Evolutionary conservation across 1,139 yeast species (phyloP).

Genomic region (Kodamaea suecica): DNA sequence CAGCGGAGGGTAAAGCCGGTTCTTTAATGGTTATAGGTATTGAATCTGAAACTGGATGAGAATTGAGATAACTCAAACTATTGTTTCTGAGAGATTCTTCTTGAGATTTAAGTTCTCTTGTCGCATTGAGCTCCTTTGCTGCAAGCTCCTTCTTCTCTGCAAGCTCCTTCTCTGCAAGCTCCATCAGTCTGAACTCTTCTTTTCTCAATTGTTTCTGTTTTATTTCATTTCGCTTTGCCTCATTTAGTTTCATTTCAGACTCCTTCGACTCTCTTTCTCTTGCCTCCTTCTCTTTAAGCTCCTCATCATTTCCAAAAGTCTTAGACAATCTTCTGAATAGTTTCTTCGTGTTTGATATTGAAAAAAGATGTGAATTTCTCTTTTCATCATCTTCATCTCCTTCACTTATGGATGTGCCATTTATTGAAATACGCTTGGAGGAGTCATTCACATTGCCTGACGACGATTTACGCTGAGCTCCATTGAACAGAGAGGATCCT

Average conservation of each 20-base stretch:
- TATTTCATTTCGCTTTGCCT: neutral
- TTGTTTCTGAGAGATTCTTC: neutral
- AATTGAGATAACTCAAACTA: no score
- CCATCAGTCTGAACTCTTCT: neutral
- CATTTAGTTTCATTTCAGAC: neutral
- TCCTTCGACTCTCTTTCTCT: constrained; percentile 1
- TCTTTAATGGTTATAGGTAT: no score
- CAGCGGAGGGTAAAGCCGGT: constrained; percentile 7
- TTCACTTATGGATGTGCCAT: no score
- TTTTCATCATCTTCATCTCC: constrained; percentile 14
- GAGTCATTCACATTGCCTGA: no score
- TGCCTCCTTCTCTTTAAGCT: constrained; percentile 4
- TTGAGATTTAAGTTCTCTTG: neutral
- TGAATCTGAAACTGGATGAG: no score
- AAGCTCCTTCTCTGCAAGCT: neutral
- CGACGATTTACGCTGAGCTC: no score
- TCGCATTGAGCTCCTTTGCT: neutral
- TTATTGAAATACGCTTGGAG: no score
- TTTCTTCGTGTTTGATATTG: constrained; percentile 27
- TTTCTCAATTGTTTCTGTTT: neutral
- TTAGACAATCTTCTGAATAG: constrained; percentile 36
- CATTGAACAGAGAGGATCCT: neutral
- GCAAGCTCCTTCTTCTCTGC: neutral
- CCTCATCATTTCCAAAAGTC: constrained; percentile 10
- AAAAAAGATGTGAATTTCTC: constrained; percentile 24